phyloP scores from a whole-genome alignment of 1,284 basidiomycete species.

The Malassezia cuniculi region DNA sequence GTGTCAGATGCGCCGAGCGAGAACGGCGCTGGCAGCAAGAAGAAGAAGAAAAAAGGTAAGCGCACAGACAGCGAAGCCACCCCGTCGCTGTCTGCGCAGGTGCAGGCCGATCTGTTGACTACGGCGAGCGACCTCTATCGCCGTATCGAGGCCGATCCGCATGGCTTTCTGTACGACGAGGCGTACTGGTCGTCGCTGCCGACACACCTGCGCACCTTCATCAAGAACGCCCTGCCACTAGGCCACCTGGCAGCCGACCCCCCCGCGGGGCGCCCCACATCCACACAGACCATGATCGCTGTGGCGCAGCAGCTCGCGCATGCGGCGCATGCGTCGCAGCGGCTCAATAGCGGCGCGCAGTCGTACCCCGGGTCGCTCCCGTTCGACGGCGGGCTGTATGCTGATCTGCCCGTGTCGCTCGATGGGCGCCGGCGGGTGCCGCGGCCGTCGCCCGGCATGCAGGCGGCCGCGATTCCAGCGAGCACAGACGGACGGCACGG shows the following conservation, averaged over 20 bases:
- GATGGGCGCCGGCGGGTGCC: slow-evolving; percentile 12
- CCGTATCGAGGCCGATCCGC: slow-evolving; percentile 41
- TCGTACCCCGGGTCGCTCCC: slow-evolving; percentile 16
- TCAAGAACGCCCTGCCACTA: slow-evolving; percentile 51
- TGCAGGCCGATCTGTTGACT: slow-evolving; percentile 38
- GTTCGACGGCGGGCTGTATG: slow-evolving; percentile 40
- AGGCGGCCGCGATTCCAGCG: not conserved
- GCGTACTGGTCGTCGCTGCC: slow-evolving; percentile 54
- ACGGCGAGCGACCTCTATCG: slow-evolving; percentile 43
- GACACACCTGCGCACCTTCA: slow-evolving; percentile 52
- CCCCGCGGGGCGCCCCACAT: slow-evolving; percentile 31
- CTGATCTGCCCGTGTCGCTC: slow-evolving; percentile 34
- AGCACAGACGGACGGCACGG: slow-evolving; percentile 13
- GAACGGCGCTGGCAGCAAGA: slow-evolving; percentile 4
- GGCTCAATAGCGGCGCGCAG: slow-evolving; percentile 11
- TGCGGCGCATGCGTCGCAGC: slow-evolving; percentile 38
- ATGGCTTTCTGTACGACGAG: slow-evolving; percentile 48
- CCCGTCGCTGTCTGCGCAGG: slow-evolving; percentile 25
- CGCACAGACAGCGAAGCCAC: not conserved
- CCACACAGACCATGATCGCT: slow-evolving; percentile 43
- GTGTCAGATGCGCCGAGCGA: not conserved
- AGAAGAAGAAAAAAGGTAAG: slow-evolving; percentile 10
- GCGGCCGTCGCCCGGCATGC: slow-evolving; percentile 7
- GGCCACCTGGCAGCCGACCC: slow-evolving; percentile 34
- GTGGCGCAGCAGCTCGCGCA: slow-evolving; percentile 44